Evolutionary conservation across 768 basidiomycete species (phyloP), one percentile per base, ranked within the genome.

Genomic region (Calvatia gigantea): DNA sequence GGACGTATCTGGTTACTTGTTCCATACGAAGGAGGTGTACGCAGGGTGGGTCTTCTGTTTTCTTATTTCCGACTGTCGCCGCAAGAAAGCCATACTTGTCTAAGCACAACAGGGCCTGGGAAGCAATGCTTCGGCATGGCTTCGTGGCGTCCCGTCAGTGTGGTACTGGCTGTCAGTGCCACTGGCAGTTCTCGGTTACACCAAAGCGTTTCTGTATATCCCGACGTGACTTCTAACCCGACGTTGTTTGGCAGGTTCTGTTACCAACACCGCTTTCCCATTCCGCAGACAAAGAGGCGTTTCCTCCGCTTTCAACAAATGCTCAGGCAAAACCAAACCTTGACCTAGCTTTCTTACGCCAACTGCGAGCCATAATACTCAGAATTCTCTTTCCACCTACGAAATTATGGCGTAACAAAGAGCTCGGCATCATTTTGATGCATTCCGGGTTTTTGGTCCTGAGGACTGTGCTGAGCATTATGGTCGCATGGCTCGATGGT

Each of bases 401-500:
- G 74, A 38, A 45, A 6, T 43, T 60, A 49, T 66, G 64, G 60
- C 74, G 70, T 25, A 83, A 84, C 1, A 86, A 85, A 60, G 94
- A 98, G 64, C 76, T 86, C 0, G 73, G 86, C 29, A 76, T 97
- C 32, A 76, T 98, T 15, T 69, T 81, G 6, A 68, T 87, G 0
- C 95, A 98, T 70, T 91, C 91, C 0, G 80, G 79, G 54, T 98
- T 98, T 70, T 80, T 98, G 51, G 80, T 98, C 2, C 70, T 91
- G 23, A 74, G 96, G 35, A 97, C 96, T 0, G 81, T 95, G 2
- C 77, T 98, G 19, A 94, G 91, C 62, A 83, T 98, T 3, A 82
- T 83, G 5, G 95, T 96, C 0, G 96, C 96, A 1, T 78, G 83
- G 47, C 75, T 98, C 2, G 96, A 98, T 64, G 96, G 96, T 11